Percentiles rank a stretch among this genome's conserved stretches.
Conservation (phyloP, 192 early-diverging fungal genomes). For the Podila epicladia region DNA sequence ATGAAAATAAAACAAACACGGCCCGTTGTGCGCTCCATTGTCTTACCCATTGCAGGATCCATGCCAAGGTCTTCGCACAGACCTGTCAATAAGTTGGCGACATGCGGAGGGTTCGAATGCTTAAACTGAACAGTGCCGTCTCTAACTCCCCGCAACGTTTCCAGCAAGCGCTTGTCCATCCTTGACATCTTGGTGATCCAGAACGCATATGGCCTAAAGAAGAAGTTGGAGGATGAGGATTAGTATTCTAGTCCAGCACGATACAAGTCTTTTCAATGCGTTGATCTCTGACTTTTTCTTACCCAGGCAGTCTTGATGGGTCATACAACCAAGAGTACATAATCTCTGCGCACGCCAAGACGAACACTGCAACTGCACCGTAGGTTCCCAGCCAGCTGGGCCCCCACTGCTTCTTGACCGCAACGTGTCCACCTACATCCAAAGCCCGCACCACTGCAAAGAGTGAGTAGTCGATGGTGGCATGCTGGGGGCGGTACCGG, state of each 20-base stretch:
- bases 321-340: constrained; percentile 73
- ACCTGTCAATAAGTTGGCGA: constrained; percentile 41
- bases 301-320: constrained; percentile 60
- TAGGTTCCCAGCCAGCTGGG: constrained; percentile 57
- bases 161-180: constrained; percentile 64
- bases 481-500: constrained; percentile 40
- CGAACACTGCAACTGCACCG: constrained; percentile 60
- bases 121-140: constrained; percentile 51
- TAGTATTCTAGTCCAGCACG: neutral
- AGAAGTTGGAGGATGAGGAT: neutral
- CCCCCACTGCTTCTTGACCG: constrained; percentile 53
- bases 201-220: constrained; percentile 57
- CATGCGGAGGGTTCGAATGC: constrained; percentile 41
- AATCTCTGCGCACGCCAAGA: constrained; percentile 63
- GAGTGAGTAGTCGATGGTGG: constrained; percentile 64
- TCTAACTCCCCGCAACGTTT: constrained; percentile 55
- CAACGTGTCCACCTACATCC: constrained; percentile 59
- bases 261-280: neutral
- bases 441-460: constrained; percentile 64
- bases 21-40: neutral
- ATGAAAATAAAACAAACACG: neutral
- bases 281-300: neutral
- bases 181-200: constrained; percentile 69
- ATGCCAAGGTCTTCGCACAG: constrained; percentile 48
- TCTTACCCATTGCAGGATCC: constrained; percentile 43